A percentile compares a stretch with the other conserved stretches of the same genome.
Evolutionary conservation across 2,329 filamentous ascomycete genomes (phyloP).

Genomic region (Gaeumannomyces sp.): DNA sequence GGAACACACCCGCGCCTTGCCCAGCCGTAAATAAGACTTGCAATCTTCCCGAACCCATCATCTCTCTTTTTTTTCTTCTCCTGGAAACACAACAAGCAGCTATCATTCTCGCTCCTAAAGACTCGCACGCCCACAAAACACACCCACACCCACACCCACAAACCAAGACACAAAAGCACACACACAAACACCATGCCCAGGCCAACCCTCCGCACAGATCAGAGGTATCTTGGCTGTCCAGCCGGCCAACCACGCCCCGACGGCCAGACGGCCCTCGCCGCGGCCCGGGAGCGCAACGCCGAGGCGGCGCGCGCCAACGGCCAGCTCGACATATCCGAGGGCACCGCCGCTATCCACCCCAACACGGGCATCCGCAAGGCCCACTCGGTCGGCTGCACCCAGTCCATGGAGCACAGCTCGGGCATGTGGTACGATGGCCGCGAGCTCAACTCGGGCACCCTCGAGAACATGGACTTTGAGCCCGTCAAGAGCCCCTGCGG

Average conservation of each 20-base stretch:
- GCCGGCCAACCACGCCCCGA: too few relatives aligned
- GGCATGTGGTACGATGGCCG: constrained; percentile 9
- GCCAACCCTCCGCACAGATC: background rate
- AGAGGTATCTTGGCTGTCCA: background rate
- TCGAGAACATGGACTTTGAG: constrained; percentile 3
- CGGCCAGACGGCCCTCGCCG: too few relatives aligned
- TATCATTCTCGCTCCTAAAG: too few relatives aligned
- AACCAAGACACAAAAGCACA: too few relatives aligned
- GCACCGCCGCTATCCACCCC: constrained; percentile 4
- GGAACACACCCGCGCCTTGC: background rate
- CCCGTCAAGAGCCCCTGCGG: background rate
- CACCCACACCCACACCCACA: background rate
- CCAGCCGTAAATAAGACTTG: background rate
- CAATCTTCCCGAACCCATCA: background rate
- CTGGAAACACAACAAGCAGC: background rate
- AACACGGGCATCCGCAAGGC: constrained; percentile 8
- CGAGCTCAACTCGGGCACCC: constrained; percentile 5
- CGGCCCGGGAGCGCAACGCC: background rate
- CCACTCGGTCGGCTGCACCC: constrained; percentile 5
- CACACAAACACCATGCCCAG: background rate
- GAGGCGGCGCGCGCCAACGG: background rate
- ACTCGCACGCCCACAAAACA: background rate
- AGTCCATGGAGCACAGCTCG: constrained; percentile 8
- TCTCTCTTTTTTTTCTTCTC: too few relatives aligned
- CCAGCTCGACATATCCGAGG: background rate